Evolutionary conservation across 805 yeast species (phyloP), one percentile per base, ranked within the genome.

Genomic region (Pachysolen tannophilus): DNA sequence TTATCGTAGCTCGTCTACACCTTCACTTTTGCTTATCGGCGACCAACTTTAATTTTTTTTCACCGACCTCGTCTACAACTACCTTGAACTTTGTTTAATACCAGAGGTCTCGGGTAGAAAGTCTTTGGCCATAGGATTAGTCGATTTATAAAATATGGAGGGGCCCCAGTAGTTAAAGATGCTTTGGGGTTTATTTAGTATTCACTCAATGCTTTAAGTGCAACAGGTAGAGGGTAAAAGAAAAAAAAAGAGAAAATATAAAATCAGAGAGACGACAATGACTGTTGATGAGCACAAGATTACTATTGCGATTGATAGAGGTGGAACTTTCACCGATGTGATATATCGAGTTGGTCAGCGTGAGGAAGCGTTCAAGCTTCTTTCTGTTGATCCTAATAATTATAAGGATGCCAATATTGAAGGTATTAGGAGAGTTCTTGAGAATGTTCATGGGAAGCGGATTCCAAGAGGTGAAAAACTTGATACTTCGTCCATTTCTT

Each of bases 401-500:
- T 63, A 63, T 42, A 44, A 46, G 19, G 69, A 63, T 49, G 69
- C 69, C 7, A 67, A 67, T 10, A 63, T 66, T 9, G 69, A 63
- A 44, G 69, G 68, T 18, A 63, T 63, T n/a, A 50, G 69, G 30
- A 35, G 59, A 33, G 58, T 63, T 1, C 50, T 63, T 19, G 65
- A 61, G 34, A 42, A 42, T 30, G 61, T 53, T 11, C 50, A 46
- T 8, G 55, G 51, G 6, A 43, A 28, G 2, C 13, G 40, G 1
- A 61, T 63, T 19, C 55, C 56, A 16, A 43, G 43, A 32, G 33
- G 33, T n/a, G 33, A 40, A 16, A 38, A 37, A 26, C 44, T 61
- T 33, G 48, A 48, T 9, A 38, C 60, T n/a, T 57, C 56, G 15
- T 39, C 44, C 2, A 58, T 63, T 30, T 55, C 54, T 11, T 49